Percentiles rank a stretch among this genome's conserved stretches.
Evolutionary conservation across 345 rosid genomes (phyloP).

Genomic region (Geranium brycei): DNA sequence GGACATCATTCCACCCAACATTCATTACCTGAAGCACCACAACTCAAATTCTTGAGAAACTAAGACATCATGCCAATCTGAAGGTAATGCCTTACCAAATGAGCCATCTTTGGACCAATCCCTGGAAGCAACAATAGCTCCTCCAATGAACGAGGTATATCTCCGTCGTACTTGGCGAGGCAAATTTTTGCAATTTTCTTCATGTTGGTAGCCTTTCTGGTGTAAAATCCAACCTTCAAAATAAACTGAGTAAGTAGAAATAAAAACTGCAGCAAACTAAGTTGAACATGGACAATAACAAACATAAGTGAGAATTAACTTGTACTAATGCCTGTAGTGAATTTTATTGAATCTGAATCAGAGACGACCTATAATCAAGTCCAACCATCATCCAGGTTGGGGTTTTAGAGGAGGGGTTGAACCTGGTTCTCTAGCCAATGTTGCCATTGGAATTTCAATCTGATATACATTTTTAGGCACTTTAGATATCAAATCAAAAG

Average conservation of each 20-base stretch:
- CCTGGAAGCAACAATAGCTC: constrained; percentile 83
- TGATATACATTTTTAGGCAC: no score
- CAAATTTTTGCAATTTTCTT: constrained; percentile 87
- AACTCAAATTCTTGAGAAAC: background rate
- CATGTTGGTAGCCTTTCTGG: constrained; percentile 75
- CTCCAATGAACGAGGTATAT: constrained; percentile 80
- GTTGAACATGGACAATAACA: no score
- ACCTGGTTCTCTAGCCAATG: background rate
- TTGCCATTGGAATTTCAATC: background rate
- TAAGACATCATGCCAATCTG: background rate
- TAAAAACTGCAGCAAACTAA: background rate
- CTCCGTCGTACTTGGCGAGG: constrained; percentile 60
- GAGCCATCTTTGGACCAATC: constrained; percentile 83
- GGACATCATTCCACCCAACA: constrained; percentile 74
- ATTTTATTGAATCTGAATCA: background rate
- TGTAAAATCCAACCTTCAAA: constrained; percentile 77
- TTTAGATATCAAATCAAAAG: no score
- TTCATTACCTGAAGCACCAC: constrained; percentile 63
- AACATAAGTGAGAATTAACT: no score
- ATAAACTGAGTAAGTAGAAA: background rate
- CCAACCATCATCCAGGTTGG: background rate
- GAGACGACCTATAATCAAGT: background rate
- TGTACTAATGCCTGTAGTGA: no score
- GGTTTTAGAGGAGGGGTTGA: background rate
- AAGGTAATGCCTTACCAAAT: constrained; percentile 22